These are phyloP conservation scores for Cladorrhinum sp. DNA, from an alignment of 2,329 filamentous ascomycete species.

Conservation along the genomic window DNA sequence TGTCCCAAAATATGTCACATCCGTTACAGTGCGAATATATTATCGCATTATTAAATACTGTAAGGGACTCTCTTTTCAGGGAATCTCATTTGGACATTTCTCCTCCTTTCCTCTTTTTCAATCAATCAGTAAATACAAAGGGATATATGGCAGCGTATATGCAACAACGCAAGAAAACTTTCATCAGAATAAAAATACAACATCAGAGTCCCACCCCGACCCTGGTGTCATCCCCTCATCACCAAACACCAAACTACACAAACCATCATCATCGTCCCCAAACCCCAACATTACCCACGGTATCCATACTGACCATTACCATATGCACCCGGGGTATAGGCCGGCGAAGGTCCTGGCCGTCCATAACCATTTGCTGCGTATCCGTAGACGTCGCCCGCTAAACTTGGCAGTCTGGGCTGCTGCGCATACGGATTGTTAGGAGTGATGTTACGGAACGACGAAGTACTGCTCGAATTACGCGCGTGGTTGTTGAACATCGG, in stretches of 20 bases:
- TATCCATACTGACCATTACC: slow-evolving; percentile 1
- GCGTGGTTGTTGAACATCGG: neutral
- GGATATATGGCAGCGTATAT: slow-evolving; percentile 8
- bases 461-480: neutral
- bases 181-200: slow-evolving; percentile 12
- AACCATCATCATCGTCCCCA: neutral
- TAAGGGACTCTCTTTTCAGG: no score
- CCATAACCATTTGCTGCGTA: neutral
- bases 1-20: neutral
- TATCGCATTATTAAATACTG: neutral
- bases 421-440: neutral
- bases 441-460: neutral
- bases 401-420: neutral
- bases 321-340: neutral
- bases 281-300: neutral
- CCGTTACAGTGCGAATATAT: neutral
- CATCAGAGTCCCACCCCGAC: neutral
- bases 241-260: neutral
- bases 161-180: slow-evolving; percentile 3
- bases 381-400: neutral
- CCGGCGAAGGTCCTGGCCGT: neutral
- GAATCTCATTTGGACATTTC: neutral
- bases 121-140: slow-evolving; percentile 2
- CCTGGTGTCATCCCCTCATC: neutral
- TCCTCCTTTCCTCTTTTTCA: neutral